Percentiles rank a stretch among this genome's conserved stretches.
phyloP scores from a whole-genome alignment of 192 early-diverging fungal species.

The Gigaspora rosea region DNA sequence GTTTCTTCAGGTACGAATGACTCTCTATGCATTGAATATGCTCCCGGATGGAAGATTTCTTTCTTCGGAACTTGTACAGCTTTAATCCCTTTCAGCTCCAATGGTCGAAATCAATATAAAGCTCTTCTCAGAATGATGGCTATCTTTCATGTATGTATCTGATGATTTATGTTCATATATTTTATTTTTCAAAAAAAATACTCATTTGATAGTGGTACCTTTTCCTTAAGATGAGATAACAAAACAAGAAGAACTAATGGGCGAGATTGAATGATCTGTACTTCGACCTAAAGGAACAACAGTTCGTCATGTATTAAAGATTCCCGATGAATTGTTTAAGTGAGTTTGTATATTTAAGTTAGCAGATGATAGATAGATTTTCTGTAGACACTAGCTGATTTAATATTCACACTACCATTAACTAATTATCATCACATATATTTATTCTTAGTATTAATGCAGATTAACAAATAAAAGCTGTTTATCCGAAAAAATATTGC shows the following conservation, averaged over 20 bases:
- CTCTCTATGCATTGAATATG: constrained; percentile 27
- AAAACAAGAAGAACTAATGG: constrained; percentile 28
- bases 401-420: constrained; percentile 19
- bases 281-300: constrained; percentile 10
- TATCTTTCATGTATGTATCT: constrained; percentile 33
- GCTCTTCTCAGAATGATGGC: constrained; percentile 28
- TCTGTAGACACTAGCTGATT: constrained; percentile 8
- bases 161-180: constrained; percentile 4
- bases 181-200: constrained; percentile 16
- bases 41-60: constrained; percentile 29
- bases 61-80: constrained; percentile 25
- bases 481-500: constrained; percentile 2
- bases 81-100: constrained; percentile 20
- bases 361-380: constrained; percentile 21
- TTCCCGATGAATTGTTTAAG: constrained; percentile 11
- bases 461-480: constrained; percentile 19
- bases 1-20: constrained; percentile 22
- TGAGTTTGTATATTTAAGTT: constrained; percentile 25
- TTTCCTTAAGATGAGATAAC: constrained; percentile 27
- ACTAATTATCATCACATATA: constrained; percentile 18
- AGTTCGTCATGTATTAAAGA: constrained; percentile 22
- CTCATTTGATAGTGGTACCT: constrained; percentile 1
- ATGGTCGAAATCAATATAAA: constrained; percentile 19
- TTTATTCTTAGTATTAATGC: constrained; percentile 26
- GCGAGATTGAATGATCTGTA: constrained; percentile 21